Percentiles rank a stretch among this genome's conserved stretches.
These are phyloP conservation scores for Fragaria iinumae DNA, from an alignment of 306 rosid genomes.

Conservation along the genomic window DNA sequence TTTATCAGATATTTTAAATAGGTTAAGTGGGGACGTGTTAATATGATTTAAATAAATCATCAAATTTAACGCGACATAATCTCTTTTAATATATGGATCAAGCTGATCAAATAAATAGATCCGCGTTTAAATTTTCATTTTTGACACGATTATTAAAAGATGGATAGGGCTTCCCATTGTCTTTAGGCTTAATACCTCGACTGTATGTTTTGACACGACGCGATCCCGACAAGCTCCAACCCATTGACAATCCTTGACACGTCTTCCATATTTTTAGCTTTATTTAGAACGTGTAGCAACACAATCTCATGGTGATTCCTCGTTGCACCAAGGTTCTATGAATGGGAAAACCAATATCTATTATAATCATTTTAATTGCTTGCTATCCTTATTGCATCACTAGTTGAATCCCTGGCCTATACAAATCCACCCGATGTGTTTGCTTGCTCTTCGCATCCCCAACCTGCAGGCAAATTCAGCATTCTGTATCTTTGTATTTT, in stretches of 20 bases:
- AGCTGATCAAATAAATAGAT: no score
- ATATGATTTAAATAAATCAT: no score
- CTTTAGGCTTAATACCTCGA: no score
- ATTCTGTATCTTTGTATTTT: neutral
- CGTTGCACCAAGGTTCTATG: neutral
- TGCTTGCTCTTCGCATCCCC: neutral
- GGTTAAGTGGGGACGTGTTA: no score
- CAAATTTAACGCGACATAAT: no score
- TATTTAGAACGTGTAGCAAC: neutral
- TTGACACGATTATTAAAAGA: no score
- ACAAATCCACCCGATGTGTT: neutral
- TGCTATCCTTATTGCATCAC: neutral
- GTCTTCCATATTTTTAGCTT: neutral
- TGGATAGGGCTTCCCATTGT: no score
- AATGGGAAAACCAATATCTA: neutral
- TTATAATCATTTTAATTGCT: neutral
- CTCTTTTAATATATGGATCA: no score
- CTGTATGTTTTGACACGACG: no score
- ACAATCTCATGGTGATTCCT: neutral
- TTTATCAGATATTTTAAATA: no score
- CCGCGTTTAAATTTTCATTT: no score
- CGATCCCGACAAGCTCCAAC: no score
- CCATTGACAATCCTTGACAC: neutral
- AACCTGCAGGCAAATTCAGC: neutral
- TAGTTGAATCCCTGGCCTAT: neutral